Percentiles rank a stretch among this genome's conserved stretches.
These are phyloP conservation scores for Berkeleyomyces basicola DNA, from an alignment of 2,329 filamentous ascomycete species.

Conservation along the genomic window DNA sequence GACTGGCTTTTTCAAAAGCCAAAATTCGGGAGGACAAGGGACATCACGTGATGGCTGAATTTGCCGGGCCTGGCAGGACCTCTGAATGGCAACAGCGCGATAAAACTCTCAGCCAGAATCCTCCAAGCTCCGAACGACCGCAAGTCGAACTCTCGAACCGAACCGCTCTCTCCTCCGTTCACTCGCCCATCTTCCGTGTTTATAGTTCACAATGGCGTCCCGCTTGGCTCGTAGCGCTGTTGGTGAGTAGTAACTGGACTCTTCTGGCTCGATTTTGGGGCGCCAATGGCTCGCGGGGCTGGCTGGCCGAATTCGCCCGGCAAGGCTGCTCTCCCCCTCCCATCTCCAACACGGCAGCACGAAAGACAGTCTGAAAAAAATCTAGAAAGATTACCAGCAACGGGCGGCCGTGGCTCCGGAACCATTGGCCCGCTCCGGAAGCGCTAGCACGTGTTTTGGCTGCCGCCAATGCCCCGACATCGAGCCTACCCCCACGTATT, in stretches of 20 bases:
- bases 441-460: too few relatives aligned
- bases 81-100: conserved; percentile 21
- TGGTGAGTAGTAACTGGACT: conserved; percentile 47
- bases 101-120: conserved; percentile 31
- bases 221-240: conserved; percentile 89
- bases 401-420: background rate
- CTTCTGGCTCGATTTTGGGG: background rate
- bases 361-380: background rate
- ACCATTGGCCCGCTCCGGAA: background rate
- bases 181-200: conserved; percentile 24
- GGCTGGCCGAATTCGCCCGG: background rate
- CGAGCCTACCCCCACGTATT: background rate
- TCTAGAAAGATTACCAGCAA: background rate
- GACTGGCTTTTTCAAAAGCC: background rate
- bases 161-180: conserved; percentile 17
- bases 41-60: conserved; percentile 23
- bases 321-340: background rate
- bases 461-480: background rate
- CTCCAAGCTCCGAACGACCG: conserved; percentile 24
- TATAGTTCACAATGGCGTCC: conserved; percentile 71
- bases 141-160: conserved; percentile 26
- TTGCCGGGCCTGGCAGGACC: conserved; percentile 20
- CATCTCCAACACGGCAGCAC: background rate
- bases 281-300: background rate
- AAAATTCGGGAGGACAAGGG: conserved; percentile 13